Conservation (phyloP, 805 yeast genomes). For the Suhomyces kilbournensis region DNA sequence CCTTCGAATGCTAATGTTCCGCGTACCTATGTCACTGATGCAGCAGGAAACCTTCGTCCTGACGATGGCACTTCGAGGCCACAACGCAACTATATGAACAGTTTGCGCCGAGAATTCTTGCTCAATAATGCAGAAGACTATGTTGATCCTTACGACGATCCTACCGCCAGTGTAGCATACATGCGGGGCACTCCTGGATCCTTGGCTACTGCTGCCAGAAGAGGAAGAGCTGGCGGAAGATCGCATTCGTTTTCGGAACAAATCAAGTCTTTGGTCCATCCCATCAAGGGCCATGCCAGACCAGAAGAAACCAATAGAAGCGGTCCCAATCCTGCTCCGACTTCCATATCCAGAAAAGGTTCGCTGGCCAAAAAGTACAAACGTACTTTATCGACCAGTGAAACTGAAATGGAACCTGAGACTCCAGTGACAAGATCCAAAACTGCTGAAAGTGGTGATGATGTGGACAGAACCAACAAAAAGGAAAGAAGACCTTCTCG, state of each 20-base stretch:
- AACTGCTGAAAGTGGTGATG: constrained; percentile 17
- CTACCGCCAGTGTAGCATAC: constrained; percentile 12
- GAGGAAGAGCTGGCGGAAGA: constrained; percentile 13
- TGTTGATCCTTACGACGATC: constrained; percentile 6
- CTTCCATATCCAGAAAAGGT: background rate
- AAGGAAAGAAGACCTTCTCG: constrained; percentile 35
- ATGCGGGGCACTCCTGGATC: constrained; percentile 14
- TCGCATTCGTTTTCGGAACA: constrained; percentile 22
- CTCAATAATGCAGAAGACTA: constrained; percentile 18
- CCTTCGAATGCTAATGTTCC: background rate
- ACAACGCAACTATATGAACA: constrained; percentile 9
- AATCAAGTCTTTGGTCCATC: constrained; percentile 32
- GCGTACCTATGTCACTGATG: background rate
- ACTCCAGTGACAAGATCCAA: constrained; percentile 25
- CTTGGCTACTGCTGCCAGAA: constrained; percentile 17
- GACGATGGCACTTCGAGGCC: background rate
- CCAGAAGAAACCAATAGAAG: background rate
- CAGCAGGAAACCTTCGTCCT: background rate
- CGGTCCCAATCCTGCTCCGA: background rate
- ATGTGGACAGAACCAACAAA: constrained; percentile 1
- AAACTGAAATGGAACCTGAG: constrained; percentile 19
- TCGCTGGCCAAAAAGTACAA: constrained; percentile 4
- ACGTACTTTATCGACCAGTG: constrained; percentile 6
- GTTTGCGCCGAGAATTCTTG: constrained; percentile 18
- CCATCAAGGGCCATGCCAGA: constrained; percentile 13